These are phyloP conservation scores for Colletotrichum scovillei DNA, from an alignment of 2,329 filamentous ascomycete species.

Conservation along the genomic window DNA sequence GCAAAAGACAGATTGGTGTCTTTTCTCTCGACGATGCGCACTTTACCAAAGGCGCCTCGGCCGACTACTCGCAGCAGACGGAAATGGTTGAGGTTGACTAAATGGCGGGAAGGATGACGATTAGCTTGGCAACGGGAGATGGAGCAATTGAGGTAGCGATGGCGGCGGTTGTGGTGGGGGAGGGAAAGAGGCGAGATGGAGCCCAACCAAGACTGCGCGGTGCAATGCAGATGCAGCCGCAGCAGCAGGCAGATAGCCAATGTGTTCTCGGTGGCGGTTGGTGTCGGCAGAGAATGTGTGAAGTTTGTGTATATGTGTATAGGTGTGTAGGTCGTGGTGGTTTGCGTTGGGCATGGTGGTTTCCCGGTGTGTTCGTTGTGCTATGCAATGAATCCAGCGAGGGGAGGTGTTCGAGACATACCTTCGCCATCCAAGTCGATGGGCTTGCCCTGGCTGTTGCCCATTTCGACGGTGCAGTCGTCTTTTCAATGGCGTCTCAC, in stretches of 20 bases:
- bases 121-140: constrained; percentile 16
- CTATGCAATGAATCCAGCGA: constrained; percentile 6
- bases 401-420: constrained; percentile 56
- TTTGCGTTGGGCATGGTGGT: neutral
- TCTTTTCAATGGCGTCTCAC: constrained; percentile 31
- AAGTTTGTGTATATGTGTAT: neutral
- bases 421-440: constrained; percentile 94
- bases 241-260: neutral
- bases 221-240: neutral
- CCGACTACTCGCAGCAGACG: constrained; percentile 94
- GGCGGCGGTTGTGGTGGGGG: neutral
- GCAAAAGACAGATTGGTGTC: constrained; percentile 95
- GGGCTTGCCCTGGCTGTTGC: constrained; percentile 94
- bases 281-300: neutral
- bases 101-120: constrained; percentile 5
- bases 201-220: neutral
- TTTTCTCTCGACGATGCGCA: constrained; percentile 97
- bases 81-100: constrained; percentile 98
- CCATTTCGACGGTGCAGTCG: constrained; percentile 68
- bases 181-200: neutral
- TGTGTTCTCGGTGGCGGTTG: neutral
- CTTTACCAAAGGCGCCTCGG: constrained; percentile 98
- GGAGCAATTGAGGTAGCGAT: neutral
- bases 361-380: neutral
- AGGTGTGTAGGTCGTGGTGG: neutral